These are phyloP conservation scores for Sugiyamaella castrensis DNA, from an alignment of 1,139 yeast species.

Conservation along the genomic window DNA sequence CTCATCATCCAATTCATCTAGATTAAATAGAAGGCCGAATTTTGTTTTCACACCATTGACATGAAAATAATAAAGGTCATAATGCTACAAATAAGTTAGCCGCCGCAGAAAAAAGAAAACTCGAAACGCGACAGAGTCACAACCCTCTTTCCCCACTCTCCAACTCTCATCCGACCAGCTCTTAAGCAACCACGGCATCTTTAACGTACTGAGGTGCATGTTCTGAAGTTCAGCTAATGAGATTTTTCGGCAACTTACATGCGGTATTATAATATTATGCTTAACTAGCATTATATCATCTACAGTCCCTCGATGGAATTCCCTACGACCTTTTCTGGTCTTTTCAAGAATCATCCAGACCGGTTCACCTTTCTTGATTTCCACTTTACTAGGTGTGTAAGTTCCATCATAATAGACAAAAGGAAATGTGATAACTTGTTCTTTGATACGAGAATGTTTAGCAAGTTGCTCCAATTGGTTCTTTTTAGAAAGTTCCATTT, in stretches of 20 bases:
- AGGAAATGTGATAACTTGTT: conserved; percentile 16
- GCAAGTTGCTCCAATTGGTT: conserved; percentile 10
- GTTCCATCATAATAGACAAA: conserved; percentile 28
- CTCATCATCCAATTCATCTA: conserved; percentile 15
- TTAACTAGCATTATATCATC: conserved; percentile 31
- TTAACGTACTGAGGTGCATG: too few relatives aligned
- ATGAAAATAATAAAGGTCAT: conserved; percentile 27
- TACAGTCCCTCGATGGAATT: conserved; percentile 28
- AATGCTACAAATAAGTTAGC: conserved; percentile 15
- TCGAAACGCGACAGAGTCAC: too few relatives aligned
- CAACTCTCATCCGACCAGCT: too few relatives aligned
- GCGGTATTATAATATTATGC: conserved; percentile 30
- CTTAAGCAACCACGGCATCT: too few relatives aligned
- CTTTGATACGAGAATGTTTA: conserved; percentile 10
- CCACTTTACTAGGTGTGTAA: conserved; percentile 21
- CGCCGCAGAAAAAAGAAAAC: not conserved
- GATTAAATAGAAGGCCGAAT: conserved; percentile 26
- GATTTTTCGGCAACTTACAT: conserved; percentile 11
- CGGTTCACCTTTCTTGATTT: conserved; percentile 29
- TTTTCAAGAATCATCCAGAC: conserved; percentile 29
- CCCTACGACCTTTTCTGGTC: conserved; percentile 23
- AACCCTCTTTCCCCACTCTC: too few relatives aligned
- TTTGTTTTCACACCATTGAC: conserved; percentile 23
- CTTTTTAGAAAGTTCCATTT: conserved; percentile 17
- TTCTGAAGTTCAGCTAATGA: not conserved